Evolutionary conservation across 2,329 filamentous ascomycete species (phyloP).

Genomic region (Claviceps quebecensis): DNA sequence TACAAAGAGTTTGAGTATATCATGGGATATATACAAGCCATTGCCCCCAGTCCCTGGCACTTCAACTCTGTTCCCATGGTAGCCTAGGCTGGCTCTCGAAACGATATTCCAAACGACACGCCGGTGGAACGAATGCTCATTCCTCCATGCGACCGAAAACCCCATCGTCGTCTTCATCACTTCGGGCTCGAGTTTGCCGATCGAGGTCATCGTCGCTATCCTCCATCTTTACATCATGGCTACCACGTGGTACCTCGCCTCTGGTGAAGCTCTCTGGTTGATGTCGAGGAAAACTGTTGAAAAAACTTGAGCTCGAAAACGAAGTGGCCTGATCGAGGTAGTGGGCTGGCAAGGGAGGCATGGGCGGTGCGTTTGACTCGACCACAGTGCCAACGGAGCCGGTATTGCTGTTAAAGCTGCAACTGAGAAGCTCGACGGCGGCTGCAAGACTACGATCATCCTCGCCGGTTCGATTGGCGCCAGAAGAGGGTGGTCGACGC

Average conservation of each 20-base stretch:
- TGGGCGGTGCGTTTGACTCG: conserved; percentile 64
- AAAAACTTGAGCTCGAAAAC: conserved; percentile 46
- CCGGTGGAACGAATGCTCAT: conserved; percentile 24
- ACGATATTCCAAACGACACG: neutral
- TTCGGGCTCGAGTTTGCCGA: conserved; percentile 45
- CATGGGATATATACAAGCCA: conserved; percentile 36
- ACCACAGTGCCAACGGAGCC: conserved; percentile 50
- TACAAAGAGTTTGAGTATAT: conserved; percentile 25
- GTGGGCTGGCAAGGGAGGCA: conserved; percentile 72
- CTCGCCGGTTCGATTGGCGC: conserved; percentile 58
- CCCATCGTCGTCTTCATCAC: conserved; percentile 85
- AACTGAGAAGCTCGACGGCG: conserved; percentile 78
- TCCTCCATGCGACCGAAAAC: conserved; percentile 97
- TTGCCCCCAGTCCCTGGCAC: conserved; percentile 16
- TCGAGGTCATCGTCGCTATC: conserved; percentile 56
- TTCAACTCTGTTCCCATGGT: conserved; percentile 18
- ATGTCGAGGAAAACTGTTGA: conserved; percentile 46
- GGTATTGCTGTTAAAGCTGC: conserved; percentile 69
- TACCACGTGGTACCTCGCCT: conserved; percentile 34
- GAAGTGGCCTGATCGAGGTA: conserved; percentile 51
- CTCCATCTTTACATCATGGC: conserved; percentile 53
- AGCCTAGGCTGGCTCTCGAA: conserved; percentile 3
- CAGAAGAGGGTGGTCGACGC: conserved; percentile 64
- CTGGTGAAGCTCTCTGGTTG: conserved; percentile 53
- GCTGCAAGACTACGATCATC: conserved; percentile 82